A percentile compares a stretch with the other conserved stretches of the same genome.
Conservation (phyloP, 208 protist species). For the Crithidia expoeki region DNA sequence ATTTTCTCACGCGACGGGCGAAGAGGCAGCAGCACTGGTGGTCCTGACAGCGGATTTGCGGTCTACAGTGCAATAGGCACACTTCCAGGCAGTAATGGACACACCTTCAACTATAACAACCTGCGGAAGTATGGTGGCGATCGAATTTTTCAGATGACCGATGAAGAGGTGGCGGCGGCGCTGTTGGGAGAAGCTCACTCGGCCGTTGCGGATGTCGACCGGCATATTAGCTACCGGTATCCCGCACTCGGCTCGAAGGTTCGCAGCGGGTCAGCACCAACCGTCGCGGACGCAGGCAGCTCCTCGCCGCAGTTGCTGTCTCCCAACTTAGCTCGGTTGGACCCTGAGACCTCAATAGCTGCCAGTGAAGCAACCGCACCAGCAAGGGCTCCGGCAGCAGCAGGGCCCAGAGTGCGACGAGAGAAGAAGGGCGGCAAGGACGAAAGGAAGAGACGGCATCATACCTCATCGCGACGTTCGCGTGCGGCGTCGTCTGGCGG, state of each 20-base stretch:
- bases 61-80: conserved; percentile 11
- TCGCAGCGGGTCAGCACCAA: conserved; percentile 7
- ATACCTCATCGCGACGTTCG: conserved; percentile 19
- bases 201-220: conserved; percentile 8
- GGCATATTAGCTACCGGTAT: conserved; percentile 14
- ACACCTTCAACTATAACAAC: conserved; percentile 12
- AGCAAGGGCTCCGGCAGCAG: neutral
- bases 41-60: neutral
- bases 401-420: neutral
- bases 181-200: conserved; percentile 1
- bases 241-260: neutral
- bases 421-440: conserved; percentile 17
- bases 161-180: conserved; percentile 10
- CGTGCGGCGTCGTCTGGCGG: conserved; percentile 13
- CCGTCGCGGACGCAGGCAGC: neutral
- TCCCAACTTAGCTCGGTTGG: neutral
- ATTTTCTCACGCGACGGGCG: conserved; percentile 6
- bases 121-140: conserved; percentile 13
- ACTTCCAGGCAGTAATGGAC: conserved; percentile 15
- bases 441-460: conserved; percentile 16
- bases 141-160: conserved; percentile 16
- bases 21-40: conserved; percentile 1
- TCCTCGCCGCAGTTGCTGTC: conserved; percentile 8
- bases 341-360: neutral
- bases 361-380: neutral